Evolutionary conservation across 1,139 yeast genomes (phyloP).

Genomic region (Pneumocystis jirovecii): DNA sequence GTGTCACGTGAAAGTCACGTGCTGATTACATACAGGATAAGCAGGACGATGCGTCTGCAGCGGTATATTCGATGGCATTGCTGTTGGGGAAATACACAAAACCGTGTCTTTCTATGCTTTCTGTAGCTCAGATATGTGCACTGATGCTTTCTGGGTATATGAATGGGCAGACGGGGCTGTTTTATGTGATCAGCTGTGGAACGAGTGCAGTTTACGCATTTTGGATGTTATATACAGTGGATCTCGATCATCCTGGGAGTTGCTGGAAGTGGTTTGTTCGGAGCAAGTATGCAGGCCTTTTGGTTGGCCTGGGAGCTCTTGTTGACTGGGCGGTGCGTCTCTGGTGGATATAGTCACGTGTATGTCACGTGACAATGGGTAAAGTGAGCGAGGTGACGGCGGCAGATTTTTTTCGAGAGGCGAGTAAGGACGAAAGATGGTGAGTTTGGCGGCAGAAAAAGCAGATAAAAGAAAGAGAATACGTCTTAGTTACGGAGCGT

Average conservation of each 20-base stretch:
- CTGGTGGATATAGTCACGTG: neutral
- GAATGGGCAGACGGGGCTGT: constrained; percentile 80
- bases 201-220: neutral
- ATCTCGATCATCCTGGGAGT: constrained; percentile 59
- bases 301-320: constrained; percentile 60
- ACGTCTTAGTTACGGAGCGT: too few species aligned
- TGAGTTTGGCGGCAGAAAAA: neutral
- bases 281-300: constrained; percentile 69
- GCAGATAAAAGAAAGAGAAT: too few species aligned
- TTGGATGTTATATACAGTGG: constrained; percentile 49
- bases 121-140: constrained; percentile 51
- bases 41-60: constrained; percentile 68
- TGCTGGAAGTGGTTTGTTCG: constrained; percentile 73
- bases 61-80: constrained; percentile 86
- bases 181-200: constrained; percentile 32
- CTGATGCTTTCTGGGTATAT: constrained; percentile 58
- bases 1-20: too few species aligned
- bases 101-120: constrained; percentile 46
- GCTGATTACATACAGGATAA: constrained; percentile 37
- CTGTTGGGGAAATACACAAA: constrained; percentile 78
- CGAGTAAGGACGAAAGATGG: too few species aligned
- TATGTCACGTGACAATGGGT: neutral
- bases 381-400: too few species aligned
- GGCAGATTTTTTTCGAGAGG: too few species aligned
- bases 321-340: constrained; percentile 39